Evolutionary conservation across 495 filamentous ascomycete species (phyloP), one percentile per base, ranked within the genome.

Genomic region (Hypoxylon perforatum): DNA sequence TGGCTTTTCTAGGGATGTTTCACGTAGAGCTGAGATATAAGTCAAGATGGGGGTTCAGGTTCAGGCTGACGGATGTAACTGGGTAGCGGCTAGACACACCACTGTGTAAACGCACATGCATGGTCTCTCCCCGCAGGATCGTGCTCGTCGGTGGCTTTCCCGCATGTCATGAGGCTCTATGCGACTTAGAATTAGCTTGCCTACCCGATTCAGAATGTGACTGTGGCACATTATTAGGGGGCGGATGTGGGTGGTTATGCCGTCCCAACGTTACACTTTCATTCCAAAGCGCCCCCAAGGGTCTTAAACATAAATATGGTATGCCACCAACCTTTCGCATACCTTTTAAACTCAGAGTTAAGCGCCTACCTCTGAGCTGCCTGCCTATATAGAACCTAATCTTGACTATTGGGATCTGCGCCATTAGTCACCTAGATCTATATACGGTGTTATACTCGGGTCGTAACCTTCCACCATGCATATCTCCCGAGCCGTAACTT

Each of bases 251-350:
- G 51, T 3, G 33, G 55, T 50, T 42, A 38, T 39, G 25, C 21
- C 15, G 47, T 35, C 66, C 63, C 14, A 64, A 69, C 66, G 66
- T 69, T 69, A 61, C 66, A 64, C 66, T 15, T n/a, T 48, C 66
- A 69, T 69, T 69, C 66, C 66, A 61, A 0, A 15, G 46, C 3
- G 25, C 3, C 52, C 42, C 15, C 44, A 49, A 38, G 38, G 36
- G 54, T 42, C 42, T 39, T 57, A 49, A 42, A 17, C 47, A 57
- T 69, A 69, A 55, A 63, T 63, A 69, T 60, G 25, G 21, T 3
- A 8, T 33, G 23, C 5, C 25, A 18, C 46, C 25, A 14, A 38
- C 19, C 25, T 11, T 6, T 47, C 41, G 18, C 12, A 38, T 7
- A 11, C 0, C 14, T 14, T 45, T 18, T 23, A n/a, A 47, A 15